phyloP scores from a whole-genome alignment of 1,284 basidiomycete species.

The Ustilago crameri region DNA sequence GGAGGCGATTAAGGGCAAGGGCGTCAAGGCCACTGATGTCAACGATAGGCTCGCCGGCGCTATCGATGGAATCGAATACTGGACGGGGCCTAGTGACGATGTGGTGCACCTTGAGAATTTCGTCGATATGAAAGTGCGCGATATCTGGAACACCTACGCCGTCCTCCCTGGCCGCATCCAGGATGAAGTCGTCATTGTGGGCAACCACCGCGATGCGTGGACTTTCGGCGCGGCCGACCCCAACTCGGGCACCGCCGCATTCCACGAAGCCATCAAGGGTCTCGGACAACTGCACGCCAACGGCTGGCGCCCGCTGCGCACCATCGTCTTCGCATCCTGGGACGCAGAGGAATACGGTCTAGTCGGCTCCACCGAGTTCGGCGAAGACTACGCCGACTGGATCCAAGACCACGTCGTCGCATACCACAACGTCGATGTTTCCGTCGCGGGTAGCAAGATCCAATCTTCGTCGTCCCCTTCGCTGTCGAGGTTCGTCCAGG shows the following conservation, averaged over 20 bases:
- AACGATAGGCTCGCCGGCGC: constrained; percentile 72
- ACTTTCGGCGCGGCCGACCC: constrained; percentile 79
- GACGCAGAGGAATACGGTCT: constrained; percentile 94
- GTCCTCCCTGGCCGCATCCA: constrained; percentile 87
- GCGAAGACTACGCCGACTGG: constrained; percentile 87
- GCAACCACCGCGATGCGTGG: constrained; percentile 70
- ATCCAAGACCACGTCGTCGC: constrained; percentile 81
- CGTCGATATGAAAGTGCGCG: constrained; percentile 51
- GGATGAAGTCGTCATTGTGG: constrained; percentile 83
- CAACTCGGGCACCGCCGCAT: constrained; percentile 84
- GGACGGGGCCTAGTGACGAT: constrained; percentile 69
- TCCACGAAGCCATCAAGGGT: constrained; percentile 85
- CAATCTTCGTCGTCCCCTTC: constrained; percentile 76
- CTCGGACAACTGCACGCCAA: constrained; percentile 77
- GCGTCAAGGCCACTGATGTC: constrained; percentile 73
- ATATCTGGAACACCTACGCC: constrained; percentile 82
- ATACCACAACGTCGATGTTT: constrained; percentile 84
- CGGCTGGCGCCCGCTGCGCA: constrained; percentile 90
- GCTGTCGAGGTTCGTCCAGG: constrained; percentile 78
- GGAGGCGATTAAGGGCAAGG: constrained; percentile 67
- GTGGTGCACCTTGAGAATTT: constrained; percentile 51
- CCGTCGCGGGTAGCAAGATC: constrained; percentile 78
- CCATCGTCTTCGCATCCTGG: constrained; percentile 89
- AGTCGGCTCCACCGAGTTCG: constrained; percentile 87
- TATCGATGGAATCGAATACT: constrained; percentile 71